These are phyloP conservation scores for Saksenaea vasiformis DNA, from an alignment of 371 early-diverging fungal genomes.

Conservation along the genomic window DNA sequence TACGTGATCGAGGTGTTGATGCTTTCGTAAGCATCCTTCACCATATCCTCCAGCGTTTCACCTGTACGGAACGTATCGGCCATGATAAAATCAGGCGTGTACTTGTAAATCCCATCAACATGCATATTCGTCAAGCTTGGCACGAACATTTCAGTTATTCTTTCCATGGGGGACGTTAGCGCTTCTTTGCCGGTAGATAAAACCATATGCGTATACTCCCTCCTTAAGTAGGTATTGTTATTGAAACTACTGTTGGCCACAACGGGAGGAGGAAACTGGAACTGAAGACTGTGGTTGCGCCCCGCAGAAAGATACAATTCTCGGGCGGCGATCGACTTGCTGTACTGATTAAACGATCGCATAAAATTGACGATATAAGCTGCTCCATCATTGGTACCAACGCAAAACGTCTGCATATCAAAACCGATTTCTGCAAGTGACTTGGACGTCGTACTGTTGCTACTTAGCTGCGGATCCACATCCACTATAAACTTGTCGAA, in stretches of 20 bases:
- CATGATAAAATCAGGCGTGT: conserved; percentile 31
- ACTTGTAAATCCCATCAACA: conserved; percentile 19
- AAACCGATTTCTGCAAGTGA: conserved; percentile 22
- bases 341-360: conserved; percentile 20
- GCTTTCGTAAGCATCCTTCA: conserved; percentile 16
- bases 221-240: not conserved
- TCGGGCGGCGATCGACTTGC: conserved; percentile 17
- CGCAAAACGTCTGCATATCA: conserved; percentile 29
- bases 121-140: conserved; percentile 26
- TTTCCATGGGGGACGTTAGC: not conserved
- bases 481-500: conserved; percentile 37
- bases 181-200: conserved; percentile 11
- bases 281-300: not conserved
- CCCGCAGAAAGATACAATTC: conserved; percentile 10
- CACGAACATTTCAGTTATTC: conserved; percentile 9
- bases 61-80: conserved; percentile 13
- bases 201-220: not conserved
- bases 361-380: conserved; percentile 31
- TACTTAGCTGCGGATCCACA: not conserved
- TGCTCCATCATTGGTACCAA: not conserved
- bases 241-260: not conserved
- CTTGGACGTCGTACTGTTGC: not conserved
- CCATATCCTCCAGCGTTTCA: conserved; percentile 10
- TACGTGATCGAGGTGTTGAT: conserved; percentile 15
- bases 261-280: not conserved